Percentiles rank a stretch among this genome's conserved stretches.
Conservation (phyloP, 768 basidiomycete species). For the Auricularia cornea region DNA sequence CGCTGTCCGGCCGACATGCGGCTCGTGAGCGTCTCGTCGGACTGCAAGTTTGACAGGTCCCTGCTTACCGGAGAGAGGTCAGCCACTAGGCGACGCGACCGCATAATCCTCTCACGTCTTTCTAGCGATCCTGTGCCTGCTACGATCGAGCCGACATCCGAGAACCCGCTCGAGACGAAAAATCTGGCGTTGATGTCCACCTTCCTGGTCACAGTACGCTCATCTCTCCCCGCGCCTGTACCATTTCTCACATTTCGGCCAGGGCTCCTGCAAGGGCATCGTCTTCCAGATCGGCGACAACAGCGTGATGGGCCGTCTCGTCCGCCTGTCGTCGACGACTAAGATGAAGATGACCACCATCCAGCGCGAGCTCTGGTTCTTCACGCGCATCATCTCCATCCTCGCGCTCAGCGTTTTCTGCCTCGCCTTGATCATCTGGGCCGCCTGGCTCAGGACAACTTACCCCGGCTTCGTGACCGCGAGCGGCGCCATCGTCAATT, state of each 20-base stretch:
- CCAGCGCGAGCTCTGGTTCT: constrained; percentile 41
- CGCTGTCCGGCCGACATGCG: constrained; percentile 65
- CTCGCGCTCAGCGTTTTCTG: constrained; percentile 33
- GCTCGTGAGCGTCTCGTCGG: constrained; percentile 46
- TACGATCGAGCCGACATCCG: constrained; percentile 37
- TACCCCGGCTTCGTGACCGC: constrained; percentile 29
- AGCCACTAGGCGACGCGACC: background rate
- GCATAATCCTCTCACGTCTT: background rate
- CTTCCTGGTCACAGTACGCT: constrained; percentile 19
- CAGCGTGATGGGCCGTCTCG: constrained; percentile 36
- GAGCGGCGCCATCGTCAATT: constrained; percentile 29
- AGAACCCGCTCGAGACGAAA: constrained; percentile 41
- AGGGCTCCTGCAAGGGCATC: constrained; percentile 33
- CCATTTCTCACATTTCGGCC: constrained; percentile 2
- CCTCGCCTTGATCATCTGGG: constrained; percentile 9
- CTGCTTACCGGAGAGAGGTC: constrained; percentile 50
- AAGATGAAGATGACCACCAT: constrained; percentile 40
- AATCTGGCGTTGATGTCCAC: constrained; percentile 43
- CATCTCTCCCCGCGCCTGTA: background rate
- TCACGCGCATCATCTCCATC: constrained; percentile 43
- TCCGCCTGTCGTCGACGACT: constrained; percentile 41
- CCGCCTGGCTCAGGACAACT: constrained; percentile 16
- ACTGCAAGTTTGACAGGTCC: constrained; percentile 53
- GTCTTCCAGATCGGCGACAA: constrained; percentile 38
- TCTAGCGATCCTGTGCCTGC: constrained; percentile 35